Evolutionary conservation across 2,329 filamentous ascomycete species (phyloP).

Genomic region (Alternaria ethzedia): DNA sequence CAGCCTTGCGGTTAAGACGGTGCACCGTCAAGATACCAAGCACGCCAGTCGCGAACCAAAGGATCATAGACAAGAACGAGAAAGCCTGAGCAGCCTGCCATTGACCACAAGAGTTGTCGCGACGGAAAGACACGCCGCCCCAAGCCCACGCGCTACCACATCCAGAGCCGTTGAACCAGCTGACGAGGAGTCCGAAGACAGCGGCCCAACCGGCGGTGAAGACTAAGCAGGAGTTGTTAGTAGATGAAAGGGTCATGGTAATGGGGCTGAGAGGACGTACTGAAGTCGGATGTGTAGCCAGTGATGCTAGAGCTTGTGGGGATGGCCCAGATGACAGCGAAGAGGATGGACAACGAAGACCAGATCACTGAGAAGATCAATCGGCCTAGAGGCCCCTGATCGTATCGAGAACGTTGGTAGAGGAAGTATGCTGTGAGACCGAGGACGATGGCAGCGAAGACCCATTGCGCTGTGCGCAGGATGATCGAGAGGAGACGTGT

Average conservation of each 20-base stretch:
- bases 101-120: conserved; percentile 63
- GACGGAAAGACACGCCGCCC: conserved; percentile 55
- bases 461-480: conserved; percentile 68
- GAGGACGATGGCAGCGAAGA: conserved; percentile 68
- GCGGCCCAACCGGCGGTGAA: conserved; percentile 72
- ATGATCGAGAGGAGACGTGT: conserved; percentile 62
- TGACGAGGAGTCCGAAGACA: conserved; percentile 50
- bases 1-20: conserved; percentile 18
- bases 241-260: neutral
- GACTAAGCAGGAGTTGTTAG: conserved; percentile 42
- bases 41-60: conserved; percentile 68
- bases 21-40: conserved; percentile 29
- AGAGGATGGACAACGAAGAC: conserved; percentile 70
- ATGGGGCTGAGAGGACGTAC: conserved; percentile 2
- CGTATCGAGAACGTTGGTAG: conserved; percentile 41
- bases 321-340: conserved; percentile 74
- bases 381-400: conserved; percentile 64
- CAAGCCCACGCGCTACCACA: conserved; percentile 56
- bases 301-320: conserved; percentile 72
- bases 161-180: conserved; percentile 29
- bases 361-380: conserved; percentile 79
- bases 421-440: conserved; percentile 34
- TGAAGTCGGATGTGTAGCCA: conserved; percentile 73
- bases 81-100: conserved; percentile 77
- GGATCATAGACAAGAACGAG: conserved; percentile 71